Percentiles rank a stretch among this genome's conserved stretches.
These are phyloP conservation scores for Scytalidium lignicola DNA, from an alignment of 2,329 filamentous ascomycete species.

Conservation along the genomic window DNA sequence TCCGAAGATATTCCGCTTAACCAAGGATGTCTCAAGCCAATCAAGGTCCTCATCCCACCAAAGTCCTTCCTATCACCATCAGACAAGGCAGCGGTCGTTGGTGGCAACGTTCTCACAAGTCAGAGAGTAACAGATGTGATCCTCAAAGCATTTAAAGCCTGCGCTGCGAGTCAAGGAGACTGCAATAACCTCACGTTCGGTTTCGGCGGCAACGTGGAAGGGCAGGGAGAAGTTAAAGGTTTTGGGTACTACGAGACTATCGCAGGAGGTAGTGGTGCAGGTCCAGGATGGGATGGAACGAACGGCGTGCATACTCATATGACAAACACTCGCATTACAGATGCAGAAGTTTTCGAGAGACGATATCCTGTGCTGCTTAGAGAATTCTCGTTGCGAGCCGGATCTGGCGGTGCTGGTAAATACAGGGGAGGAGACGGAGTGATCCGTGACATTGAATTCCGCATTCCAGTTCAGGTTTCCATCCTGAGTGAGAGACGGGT, in stretches of 20 bases:
- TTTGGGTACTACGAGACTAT: conserved; percentile 90
- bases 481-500: conserved; percentile 76
- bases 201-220: conserved; percentile 62
- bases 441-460: conserved; percentile 74
- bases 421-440: conserved; percentile 73
- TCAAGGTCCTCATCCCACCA: conserved; percentile 65
- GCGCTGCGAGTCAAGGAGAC: conserved; percentile 73
- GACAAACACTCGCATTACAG: conserved; percentile 82
- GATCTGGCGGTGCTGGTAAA: conserved; percentile 59
- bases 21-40: conserved; percentile 76
- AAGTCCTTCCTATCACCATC: conserved; percentile 71
- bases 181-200: conserved; percentile 85
- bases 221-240: conserved; percentile 58
- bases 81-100: conserved; percentile 73
- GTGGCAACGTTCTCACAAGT: conserved; percentile 74
- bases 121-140: conserved; percentile 83
- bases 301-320: conserved; percentile 74
- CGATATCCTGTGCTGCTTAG: conserved; percentile 70
- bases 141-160: conserved; percentile 72
- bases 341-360: conserved; percentile 73
- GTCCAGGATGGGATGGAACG: conserved; percentile 67
- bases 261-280: conserved; percentile 70
- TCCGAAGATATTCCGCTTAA: conserved; percentile 79
- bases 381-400: conserved; percentile 60
- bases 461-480: conserved; percentile 69